These are phyloP conservation scores for Solanum aculeatissimum DNA, from an alignment of 305 asterid species.

Conservation along the genomic window DNA sequence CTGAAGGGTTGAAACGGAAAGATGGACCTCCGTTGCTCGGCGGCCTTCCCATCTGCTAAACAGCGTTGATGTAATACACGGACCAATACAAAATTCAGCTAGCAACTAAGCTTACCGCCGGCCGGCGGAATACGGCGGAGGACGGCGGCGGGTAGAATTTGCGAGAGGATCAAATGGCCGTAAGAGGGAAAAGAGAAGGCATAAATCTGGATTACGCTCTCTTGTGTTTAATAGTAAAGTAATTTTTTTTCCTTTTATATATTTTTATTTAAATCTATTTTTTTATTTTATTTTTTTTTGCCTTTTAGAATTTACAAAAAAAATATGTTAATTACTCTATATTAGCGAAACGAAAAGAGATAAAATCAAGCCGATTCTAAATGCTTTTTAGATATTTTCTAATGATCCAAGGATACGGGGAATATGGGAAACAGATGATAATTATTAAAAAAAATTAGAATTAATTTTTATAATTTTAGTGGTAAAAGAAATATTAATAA, in stretches of 20 bases:
- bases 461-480: too few species aligned
- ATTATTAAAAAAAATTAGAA: too few species aligned
- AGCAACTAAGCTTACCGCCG: not conserved
- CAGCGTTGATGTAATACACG: not conserved
- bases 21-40: conserved; percentile 93
- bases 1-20: conserved; percentile 79
- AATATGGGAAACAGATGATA: too few species aligned
- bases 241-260: not conserved
- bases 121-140: not conserved
- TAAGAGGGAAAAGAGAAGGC: not conserved
- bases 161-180: not conserved
- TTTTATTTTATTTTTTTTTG: too few species aligned
- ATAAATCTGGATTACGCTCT: not conserved
- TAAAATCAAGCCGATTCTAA: too few species aligned
- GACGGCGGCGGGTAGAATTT: not conserved
- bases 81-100: not conserved
- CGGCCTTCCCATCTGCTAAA: conserved; percentile 70
- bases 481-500: not conserved
- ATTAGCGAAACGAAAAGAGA: too few species aligned
- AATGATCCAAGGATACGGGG: too few species aligned
- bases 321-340: too few species aligned
- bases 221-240: too few species aligned
- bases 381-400: too few species aligned
- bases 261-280: not conserved
- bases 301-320: too few species aligned